These are phyloP conservation scores for Tremella mesenterica DNA, from an alignment of 768 basidiomycete genomes.

Conservation along the genomic window DNA sequence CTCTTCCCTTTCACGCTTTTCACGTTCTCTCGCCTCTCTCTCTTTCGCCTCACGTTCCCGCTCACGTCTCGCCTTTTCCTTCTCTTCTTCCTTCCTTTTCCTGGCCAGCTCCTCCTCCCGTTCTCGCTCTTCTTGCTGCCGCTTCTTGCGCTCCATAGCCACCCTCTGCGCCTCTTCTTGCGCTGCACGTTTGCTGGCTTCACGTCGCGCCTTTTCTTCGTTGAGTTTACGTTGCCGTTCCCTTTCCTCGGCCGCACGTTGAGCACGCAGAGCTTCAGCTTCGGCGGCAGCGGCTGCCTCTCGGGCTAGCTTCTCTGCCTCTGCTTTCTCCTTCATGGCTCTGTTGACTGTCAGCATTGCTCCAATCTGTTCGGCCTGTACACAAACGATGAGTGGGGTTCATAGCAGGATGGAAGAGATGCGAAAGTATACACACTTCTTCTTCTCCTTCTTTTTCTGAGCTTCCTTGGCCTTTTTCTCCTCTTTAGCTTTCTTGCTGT, in stretches of 20 bases:
- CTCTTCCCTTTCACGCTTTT: constrained; percentile 49
- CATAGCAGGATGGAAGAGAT: too few species aligned
- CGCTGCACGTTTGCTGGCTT: constrained; percentile 20
- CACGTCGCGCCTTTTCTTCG: constrained; percentile 53
- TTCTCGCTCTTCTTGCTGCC: constrained; percentile 45
- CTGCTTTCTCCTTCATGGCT: constrained; percentile 84
- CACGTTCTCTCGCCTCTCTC: constrained; percentile 53
- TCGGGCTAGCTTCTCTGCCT: constrained; percentile 74
- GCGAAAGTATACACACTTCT: constrained; percentile 54
- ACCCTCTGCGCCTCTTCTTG: constrained; percentile 56
- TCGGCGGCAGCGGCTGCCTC: constrained; percentile 81
- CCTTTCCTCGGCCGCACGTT: constrained; percentile 67
- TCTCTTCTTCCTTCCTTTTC: constrained; percentile 47
- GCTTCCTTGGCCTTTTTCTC: constrained; percentile 85
- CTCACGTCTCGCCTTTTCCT: constrained; percentile 46
- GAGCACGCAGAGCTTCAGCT: constrained; percentile 67
- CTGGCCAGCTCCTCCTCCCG: constrained; percentile 63
- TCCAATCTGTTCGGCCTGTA: too few species aligned
- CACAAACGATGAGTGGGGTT: too few species aligned
- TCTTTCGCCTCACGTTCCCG: constrained; percentile 46
- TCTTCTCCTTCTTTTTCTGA: constrained; percentile 99
- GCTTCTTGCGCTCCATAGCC: constrained; percentile 68
- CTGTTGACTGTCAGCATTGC: too few species aligned
- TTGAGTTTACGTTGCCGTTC: constrained; percentile 72
- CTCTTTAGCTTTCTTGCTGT: constrained; percentile 72